These are phyloP conservation scores for Psidium friedrichsthalianum DNA, from an alignment of 345 rosid species.

Conservation along the genomic window DNA sequence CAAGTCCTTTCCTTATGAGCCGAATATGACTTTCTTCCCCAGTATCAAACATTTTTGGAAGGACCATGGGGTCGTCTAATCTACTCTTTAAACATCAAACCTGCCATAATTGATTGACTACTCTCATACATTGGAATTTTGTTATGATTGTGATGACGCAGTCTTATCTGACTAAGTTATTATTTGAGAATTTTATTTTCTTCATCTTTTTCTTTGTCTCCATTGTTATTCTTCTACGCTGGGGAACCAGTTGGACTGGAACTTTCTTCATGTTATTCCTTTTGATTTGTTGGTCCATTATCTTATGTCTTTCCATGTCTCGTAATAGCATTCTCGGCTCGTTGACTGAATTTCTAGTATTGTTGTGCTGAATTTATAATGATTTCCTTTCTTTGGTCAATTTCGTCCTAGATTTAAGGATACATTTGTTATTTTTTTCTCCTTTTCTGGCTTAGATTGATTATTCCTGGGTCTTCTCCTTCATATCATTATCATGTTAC, in stretches of 20 bases:
- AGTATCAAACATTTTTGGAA: neutral
- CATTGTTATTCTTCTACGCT: neutral
- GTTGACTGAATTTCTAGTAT: neutral
- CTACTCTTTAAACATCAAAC: neutral
- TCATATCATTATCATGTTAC: neutral
- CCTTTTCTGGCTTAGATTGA: neutral
- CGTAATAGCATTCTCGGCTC: neutral
- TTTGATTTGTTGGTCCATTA: neutral
- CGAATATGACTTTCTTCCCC: neutral
- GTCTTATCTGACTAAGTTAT: neutral
- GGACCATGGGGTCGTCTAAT: neutral
- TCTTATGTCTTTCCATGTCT: neutral
- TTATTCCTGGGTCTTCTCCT: neutral
- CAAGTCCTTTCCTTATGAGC: neutral
- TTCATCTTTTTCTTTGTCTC: neutral
- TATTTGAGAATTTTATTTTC: neutral
- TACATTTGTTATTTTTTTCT: neutral
- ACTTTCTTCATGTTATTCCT: neutral
- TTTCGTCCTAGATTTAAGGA: neutral
- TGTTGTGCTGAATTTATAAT: neutral
- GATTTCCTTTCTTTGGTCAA: neutral
- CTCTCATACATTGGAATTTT: neutral
- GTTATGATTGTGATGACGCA: neutral
- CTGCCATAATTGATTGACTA: neutral
- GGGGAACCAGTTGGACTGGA: neutral